phyloP scores from a whole-genome alignment of 768 basidiomycete genomes.

The Boletus tomentosulus region DNA sequence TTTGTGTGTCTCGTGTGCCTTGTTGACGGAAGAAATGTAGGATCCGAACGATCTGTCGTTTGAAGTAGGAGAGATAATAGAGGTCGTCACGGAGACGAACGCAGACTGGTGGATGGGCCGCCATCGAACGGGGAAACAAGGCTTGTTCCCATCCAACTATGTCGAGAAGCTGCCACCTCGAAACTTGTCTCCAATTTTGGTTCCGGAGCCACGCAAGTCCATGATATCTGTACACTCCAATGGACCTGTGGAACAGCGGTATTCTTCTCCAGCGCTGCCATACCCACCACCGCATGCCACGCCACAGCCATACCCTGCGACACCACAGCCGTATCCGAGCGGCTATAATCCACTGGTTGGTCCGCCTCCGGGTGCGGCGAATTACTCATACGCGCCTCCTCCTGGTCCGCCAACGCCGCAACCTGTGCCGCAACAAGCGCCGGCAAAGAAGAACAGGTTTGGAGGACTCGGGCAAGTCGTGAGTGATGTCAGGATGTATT shows the following conservation, averaged over 20 bases:
- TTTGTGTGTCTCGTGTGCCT: neutral
- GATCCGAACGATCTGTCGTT: slow-evolving; percentile 79
- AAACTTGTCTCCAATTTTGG: slow-evolving; percentile 19
- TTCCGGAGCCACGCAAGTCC: slow-evolving; percentile 21
- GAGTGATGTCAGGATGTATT: slow-evolving; percentile 5
- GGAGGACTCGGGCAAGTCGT: slow-evolving; percentile 40
- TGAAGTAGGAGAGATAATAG: slow-evolving; percentile 68
- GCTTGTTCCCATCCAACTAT: slow-evolving; percentile 75
- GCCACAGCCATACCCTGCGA: slow-evolving; percentile 14
- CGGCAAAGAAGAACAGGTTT: slow-evolving; percentile 35
- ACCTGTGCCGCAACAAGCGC: slow-evolving; percentile 28
- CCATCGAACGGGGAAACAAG: slow-evolving; percentile 52
- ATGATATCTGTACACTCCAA: slow-evolving; percentile 4
- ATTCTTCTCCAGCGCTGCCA: slow-evolving; percentile 16
- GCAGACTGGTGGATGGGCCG: slow-evolving; percentile 89
- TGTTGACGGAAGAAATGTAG: slow-evolving; percentile 33
- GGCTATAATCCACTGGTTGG: slow-evolving; percentile 6
- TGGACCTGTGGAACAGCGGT: slow-evolving; percentile 11
- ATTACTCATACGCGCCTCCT: slow-evolving; percentile 17
- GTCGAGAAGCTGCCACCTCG: slow-evolving; percentile 52
- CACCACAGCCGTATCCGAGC: slow-evolving; percentile 15
- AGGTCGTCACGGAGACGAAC: slow-evolving; percentile 79
- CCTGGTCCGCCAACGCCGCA: slow-evolving; percentile 38
- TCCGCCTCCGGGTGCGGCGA: slow-evolving; percentile 10
- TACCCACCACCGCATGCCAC: slow-evolving; percentile 11